Conservation (phyloP, 495 filamentous ascomycete species). For the Penicillium coffeae region DNA sequence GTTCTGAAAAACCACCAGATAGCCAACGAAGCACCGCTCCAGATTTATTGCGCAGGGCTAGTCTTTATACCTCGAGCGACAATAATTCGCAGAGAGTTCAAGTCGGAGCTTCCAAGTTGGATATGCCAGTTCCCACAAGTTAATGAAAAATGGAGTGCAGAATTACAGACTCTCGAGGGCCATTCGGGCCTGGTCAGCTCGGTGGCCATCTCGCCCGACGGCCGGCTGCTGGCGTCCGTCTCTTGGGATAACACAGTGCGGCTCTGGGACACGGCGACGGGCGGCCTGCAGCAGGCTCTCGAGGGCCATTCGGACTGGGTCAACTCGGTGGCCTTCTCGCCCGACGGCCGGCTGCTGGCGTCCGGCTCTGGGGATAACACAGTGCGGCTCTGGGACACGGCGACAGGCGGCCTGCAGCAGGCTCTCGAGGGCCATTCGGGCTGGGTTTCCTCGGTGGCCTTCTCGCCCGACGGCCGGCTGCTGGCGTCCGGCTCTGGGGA, state of each 20-base stretch:
- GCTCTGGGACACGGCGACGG: conserved; percentile 24
- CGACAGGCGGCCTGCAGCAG: conserved; percentile 6
- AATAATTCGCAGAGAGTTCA: background rate
- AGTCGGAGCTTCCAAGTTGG: background rate
- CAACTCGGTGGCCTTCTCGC: conserved; percentile 17
- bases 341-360: conserved; percentile 14
- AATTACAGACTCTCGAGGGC: too few relatives aligned
- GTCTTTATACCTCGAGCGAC: conserved; percentile 27
- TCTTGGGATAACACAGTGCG: conserved; percentile 15
- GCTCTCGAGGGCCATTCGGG: conserved; percentile 12
- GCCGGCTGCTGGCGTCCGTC: conserved; percentile 13
- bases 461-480: background rate
- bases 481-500: too few relatives aligned
- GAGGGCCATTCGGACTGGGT: conserved; percentile 13
- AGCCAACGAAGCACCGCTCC: background rate
- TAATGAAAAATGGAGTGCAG: background rate
- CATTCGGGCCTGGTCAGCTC: too few relatives aligned
- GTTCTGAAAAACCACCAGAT: background rate
- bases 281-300: too few relatives aligned
- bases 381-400: conserved; percentile 30
- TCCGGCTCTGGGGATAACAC: conserved; percentile 12
- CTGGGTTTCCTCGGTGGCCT: background rate
- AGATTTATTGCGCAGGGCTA: conserved; percentile 18
- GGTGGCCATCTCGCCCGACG: conserved; percentile 22
- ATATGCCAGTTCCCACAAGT: background rate